Evolutionary conservation across 2,329 filamentous ascomycete species (phyloP).

Genomic region (Hirsutella thompsonii): DNA sequence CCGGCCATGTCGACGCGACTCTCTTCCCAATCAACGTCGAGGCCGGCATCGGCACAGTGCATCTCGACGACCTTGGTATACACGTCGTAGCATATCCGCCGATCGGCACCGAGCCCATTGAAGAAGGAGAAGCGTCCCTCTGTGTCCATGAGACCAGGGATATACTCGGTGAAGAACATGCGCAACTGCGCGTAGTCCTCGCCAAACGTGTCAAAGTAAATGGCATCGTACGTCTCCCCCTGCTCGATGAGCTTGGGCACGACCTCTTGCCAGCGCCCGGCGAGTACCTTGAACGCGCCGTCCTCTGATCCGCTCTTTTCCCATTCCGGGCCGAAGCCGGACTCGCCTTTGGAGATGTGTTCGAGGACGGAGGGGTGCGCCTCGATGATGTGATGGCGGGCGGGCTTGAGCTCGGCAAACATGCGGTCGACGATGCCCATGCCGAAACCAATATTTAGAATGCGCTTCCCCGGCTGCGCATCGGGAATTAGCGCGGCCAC

Average conservation of each 20-base stretch:
- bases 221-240: slow-evolving; percentile 65
- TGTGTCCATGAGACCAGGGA: slow-evolving; percentile 64
- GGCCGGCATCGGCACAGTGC: slow-evolving; percentile 76
- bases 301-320: slow-evolving; percentile 40
- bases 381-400: slow-evolving; percentile 72
- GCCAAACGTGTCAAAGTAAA: slow-evolving; percentile 97
- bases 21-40: slow-evolving; percentile 80
- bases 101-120: slow-evolving; percentile 83
- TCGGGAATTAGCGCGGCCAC: slow-evolving; percentile 51
- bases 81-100: slow-evolving; percentile 89
- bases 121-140: slow-evolving; percentile 75
- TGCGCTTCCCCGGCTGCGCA: slow-evolving; percentile 40
- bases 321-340: slow-evolving; percentile 43
- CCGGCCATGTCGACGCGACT: slow-evolving; percentile 56
- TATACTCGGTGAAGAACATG: slow-evolving; percentile 76
- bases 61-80: slow-evolving; percentile 88
- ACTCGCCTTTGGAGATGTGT: slow-evolving; percentile 38
- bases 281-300: slow-evolving; percentile 60
- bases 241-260: slow-evolving; percentile 54
- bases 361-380: slow-evolving; percentile 67
- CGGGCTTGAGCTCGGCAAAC: slow-evolving; percentile 55
- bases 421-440: slow-evolving; percentile 81
- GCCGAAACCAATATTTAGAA: slow-evolving; percentile 80
- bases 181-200: slow-evolving; percentile 82
- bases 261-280: slow-evolving; percentile 67